Evolutionary conservation across 2,329 filamentous ascomycete genomes (phyloP).

Genomic region (Epicoccum sorghinum): DNA sequence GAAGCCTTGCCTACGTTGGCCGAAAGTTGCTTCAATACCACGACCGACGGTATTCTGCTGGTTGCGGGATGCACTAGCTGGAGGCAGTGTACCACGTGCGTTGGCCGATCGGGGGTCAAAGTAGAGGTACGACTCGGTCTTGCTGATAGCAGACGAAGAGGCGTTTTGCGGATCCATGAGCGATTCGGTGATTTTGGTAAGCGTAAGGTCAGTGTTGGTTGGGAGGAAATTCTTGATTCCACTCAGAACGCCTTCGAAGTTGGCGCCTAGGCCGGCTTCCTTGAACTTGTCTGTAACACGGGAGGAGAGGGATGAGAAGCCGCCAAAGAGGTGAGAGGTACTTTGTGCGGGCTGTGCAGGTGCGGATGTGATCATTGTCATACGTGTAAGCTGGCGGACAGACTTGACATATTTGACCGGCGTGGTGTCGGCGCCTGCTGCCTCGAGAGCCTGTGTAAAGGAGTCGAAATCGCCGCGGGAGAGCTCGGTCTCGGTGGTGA

Average conservation of each 20-base stretch:
- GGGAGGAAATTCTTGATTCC: slow-evolving; percentile 99
- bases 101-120: slow-evolving; percentile 95
- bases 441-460: slow-evolving; percentile 82
- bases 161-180: slow-evolving; percentile 95
- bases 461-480: slow-evolving; percentile 80
- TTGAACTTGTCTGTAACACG: slow-evolving; percentile 93
- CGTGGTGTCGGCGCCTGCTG: slow-evolving; percentile 75
- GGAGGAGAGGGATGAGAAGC: slow-evolving; percentile 89
- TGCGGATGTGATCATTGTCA: slow-evolving; percentile 95
- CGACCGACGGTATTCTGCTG: slow-evolving; percentile 49
- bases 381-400: slow-evolving; percentile 93
- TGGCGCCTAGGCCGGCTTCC: slow-evolving; percentile 82
- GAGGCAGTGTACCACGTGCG: slow-evolving; percentile 88
- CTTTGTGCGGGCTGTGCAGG: slow-evolving; percentile 69
- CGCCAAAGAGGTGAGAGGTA: slow-evolving; percentile 83
- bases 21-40: slow-evolving; percentile 84
- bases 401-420: slow-evolving; percentile 78
- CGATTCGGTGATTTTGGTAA: slow-evolving; percentile 97
- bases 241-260: slow-evolving; percentile 92
- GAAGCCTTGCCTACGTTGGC: slow-evolving; percentile 87
- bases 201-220: slow-evolving; percentile 89
- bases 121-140: slow-evolving; percentile 96
- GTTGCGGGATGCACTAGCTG: slow-evolving; percentile 65
- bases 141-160: slow-evolving; percentile 88
- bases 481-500: slow-evolving; percentile 91